These are phyloP conservation scores for Flaveria sonorensis DNA, from an alignment of 129 eudicot genomes.

Conservation along the genomic window DNA sequence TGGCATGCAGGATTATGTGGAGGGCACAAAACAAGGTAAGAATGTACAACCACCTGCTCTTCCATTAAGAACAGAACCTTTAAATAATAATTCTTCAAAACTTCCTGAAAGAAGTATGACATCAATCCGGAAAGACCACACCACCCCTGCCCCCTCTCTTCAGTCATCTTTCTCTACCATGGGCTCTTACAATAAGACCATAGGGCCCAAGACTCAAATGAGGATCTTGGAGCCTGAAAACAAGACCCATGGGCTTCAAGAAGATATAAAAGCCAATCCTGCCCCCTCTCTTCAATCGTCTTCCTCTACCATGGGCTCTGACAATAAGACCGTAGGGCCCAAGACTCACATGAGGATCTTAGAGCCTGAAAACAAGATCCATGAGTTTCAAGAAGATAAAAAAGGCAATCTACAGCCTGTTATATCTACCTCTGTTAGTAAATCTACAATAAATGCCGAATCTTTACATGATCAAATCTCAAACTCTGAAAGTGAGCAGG, in stretches of 20 bases:
- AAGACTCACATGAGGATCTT: slow-evolving; percentile 20
- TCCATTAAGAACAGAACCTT: slow-evolving; percentile 23
- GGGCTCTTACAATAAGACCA: slow-evolving; percentile 38
- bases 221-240: slow-evolving; percentile 31
- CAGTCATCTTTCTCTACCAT: slow-evolving; percentile 48
- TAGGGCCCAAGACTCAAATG: slow-evolving; percentile 27
- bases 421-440: slow-evolving; percentile 23
- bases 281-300: slow-evolving; percentile 43
- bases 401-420: slow-evolving; percentile 24
- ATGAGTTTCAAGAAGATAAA: slow-evolving; percentile 26
- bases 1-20: slow-evolving; percentile 53
- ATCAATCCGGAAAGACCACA: slow-evolving; percentile 33
- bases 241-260: slow-evolving; percentile 22
- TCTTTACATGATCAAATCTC: slow-evolving; percentile 30
- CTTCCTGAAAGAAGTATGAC: slow-evolving; percentile 52
- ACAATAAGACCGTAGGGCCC: slow-evolving; percentile 32
- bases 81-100: slow-evolving; percentile 31
- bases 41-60: slow-evolving; percentile 27
- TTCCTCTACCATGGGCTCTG: slow-evolving; percentile 46
- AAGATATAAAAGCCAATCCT: slow-evolving; percentile 31
- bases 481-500: slow-evolving; percentile 29
- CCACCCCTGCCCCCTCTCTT: slow-evolving; percentile 39
- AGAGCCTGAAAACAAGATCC: slow-evolving; percentile 32
- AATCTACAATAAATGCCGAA: slow-evolving; percentile 14
- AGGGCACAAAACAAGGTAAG: slow-evolving; percentile 26